Percentiles rank a stretch among this genome's conserved stretches.
Conservation (phyloP, 139 green algal genomes). For the Astrephomene gubernaculifera region DNA sequence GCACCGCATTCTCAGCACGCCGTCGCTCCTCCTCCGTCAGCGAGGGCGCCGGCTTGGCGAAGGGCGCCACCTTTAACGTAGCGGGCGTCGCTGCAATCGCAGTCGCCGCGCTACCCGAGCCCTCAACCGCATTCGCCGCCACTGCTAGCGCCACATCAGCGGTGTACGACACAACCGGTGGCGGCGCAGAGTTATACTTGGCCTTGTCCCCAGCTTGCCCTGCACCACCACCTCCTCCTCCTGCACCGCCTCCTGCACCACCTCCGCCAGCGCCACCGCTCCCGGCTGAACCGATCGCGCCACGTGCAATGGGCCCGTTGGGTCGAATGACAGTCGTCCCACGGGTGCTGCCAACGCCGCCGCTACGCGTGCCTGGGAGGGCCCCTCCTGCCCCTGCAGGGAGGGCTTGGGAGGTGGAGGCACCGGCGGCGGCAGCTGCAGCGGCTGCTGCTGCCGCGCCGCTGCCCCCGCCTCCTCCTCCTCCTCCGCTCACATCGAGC, state of each 20-base stretch:
- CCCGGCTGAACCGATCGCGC: background rate
- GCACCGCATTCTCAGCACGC: slow-evolving; percentile 43
- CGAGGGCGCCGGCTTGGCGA: slow-evolving; percentile 11
- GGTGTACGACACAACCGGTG: slow-evolving; percentile 59
- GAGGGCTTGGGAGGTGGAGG: too few relatives aligned
- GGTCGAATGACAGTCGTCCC: background rate
- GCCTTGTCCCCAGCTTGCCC: background rate
- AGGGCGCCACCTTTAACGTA: slow-evolving; percentile 32
- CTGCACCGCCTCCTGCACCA: background rate
- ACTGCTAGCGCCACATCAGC: slow-evolving; percentile 65
- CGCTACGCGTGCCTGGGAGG: too few relatives aligned
- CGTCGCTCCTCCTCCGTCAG: slow-evolving; percentile 56
- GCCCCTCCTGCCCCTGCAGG: too few relatives aligned
- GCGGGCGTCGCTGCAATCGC: slow-evolving; percentile 3
- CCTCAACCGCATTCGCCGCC: slow-evolving; percentile 55
- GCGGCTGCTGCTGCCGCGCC: background rate
- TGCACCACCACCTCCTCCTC: background rate
- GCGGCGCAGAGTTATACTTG: slow-evolving; percentile 62
- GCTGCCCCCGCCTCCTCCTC: background rate
- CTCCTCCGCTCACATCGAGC: slow-evolving; percentile 14
- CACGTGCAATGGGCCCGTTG: background rate
- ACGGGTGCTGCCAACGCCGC: background rate
- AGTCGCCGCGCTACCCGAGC: background rate
- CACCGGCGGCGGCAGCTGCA: background rate
- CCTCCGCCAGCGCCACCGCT: background rate